Base-by-base conservation (phyloP, 257 asterid genomes). In the Leptodermis oblonga region DNA sequence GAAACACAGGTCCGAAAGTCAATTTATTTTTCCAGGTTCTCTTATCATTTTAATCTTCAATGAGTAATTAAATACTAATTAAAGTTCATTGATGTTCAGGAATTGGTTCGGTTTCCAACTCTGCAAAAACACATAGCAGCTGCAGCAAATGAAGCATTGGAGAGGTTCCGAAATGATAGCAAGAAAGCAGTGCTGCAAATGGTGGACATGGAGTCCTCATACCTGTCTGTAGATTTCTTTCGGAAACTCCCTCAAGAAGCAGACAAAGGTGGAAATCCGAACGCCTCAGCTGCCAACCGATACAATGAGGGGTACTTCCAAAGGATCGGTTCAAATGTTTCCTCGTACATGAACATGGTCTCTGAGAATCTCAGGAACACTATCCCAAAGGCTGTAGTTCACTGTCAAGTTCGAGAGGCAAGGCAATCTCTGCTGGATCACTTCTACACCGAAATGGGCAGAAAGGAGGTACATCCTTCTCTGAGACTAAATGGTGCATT, bases 171-270 rank as follows among this genome's bases (percentile, higher is more conserved):
- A 0, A 70, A 61, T 25, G 83, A 82, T 10, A 73, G 86, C 72
- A 78, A 67, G 79, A 82, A 62, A 76, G 76, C 86, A 23, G 83
- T 73, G 18, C 62, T 82, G 56, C 72, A 81, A 8, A 67, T 82
- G 78, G 86, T 82, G 64, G 86, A 78, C 39, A 82, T 82, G 86
- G 86, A 82, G 67, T 67, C 81, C 54, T 73, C 86, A 31, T 82
- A 82, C 75, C 72, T 82, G 52, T 75, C 86, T 8, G 71, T 73
- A 18, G 83, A 82, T 72, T 82, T 82, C 80, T 78, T 82, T 77
- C 67, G 86, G 28, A 78, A 68, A 76, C 81, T 82, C 41, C 86
- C 86, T 3, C 81, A 75, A 53, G 83, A 82, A 69, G 77, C 42
- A 4, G 86, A 82, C 13, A 82, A 76, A 46, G 75, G 70, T 54